A percentile compares a stretch with the other conserved stretches of the same genome.
Evolutionary conservation across 495 filamentous ascomycete genomes (phyloP).

Genomic region (Penicillium desertorum): DNA sequence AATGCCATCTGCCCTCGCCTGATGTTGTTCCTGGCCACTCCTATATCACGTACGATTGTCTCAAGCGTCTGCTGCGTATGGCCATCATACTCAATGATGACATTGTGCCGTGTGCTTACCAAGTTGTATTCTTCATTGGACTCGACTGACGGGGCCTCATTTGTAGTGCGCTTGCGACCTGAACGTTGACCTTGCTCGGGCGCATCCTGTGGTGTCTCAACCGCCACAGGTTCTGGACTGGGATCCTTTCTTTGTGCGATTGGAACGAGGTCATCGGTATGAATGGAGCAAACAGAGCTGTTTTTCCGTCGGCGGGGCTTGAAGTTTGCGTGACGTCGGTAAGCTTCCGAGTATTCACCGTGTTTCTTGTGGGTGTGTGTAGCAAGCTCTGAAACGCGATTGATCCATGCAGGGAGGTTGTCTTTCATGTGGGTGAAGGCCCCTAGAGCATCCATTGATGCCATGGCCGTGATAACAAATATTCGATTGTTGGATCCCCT

Average conservation of each 20-base stretch:
- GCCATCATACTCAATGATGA: constrained; percentile 87
- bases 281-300: constrained; percentile 52
- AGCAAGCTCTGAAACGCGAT: constrained; percentile 65
- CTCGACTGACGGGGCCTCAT: constrained; percentile 32
- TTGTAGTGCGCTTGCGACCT: constrained; percentile 30
- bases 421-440: constrained; percentile 56
- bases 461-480: constrained; percentile 22
- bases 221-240: constrained; percentile 14
- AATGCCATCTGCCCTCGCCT: constrained; percentile 66
- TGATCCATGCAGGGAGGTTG: constrained; percentile 67
- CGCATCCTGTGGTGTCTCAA: constrained; percentile 12
- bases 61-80: constrained; percentile 80
- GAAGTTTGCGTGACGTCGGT: constrained; percentile 29
- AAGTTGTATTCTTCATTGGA: constrained; percentile 45
- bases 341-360: constrained; percentile 57
- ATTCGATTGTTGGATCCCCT: neutral
- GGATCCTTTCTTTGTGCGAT: constrained; percentile 23
- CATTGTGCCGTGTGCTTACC: constrained; percentile 72
- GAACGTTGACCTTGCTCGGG: constrained; percentile 20
- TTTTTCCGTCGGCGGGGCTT: constrained; percentile 39
- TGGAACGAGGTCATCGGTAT: constrained; percentile 33
- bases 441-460: constrained; percentile 61
- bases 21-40: constrained; percentile 75
- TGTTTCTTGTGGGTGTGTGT: constrained; percentile 68
- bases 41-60: constrained; percentile 74